These are phyloP conservation scores for Quercus berberidifolia DNA, from an alignment of 306 rosid species.

Conservation along the genomic window DNA sequence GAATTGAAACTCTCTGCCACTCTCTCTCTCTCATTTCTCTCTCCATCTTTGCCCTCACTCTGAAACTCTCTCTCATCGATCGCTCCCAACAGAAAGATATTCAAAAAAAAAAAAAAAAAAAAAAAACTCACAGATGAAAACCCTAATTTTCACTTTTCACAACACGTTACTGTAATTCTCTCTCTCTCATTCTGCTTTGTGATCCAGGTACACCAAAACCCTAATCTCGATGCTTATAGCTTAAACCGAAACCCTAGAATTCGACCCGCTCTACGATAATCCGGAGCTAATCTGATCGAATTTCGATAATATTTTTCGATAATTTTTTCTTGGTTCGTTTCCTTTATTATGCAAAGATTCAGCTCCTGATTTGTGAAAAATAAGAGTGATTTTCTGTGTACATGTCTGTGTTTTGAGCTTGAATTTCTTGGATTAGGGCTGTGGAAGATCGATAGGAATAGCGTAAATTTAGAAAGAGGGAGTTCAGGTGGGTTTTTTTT, in stretches of 20 bases:
- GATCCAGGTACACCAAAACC: slow-evolving; percentile 58
- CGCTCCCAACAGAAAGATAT: slow-evolving; percentile 21
- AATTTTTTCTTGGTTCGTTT: neutral
- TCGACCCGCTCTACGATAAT: slow-evolving; percentile 14
- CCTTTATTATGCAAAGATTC: neutral
- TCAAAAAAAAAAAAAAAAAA: neutral
- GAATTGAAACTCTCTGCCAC: neutral
- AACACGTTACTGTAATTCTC: slow-evolving; percentile 3
- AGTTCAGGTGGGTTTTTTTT: slow-evolving; percentile 25
- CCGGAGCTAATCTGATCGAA: slow-evolving; percentile 23
- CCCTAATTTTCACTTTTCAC: neutral
- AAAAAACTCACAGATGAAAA: slow-evolving; percentile 20
- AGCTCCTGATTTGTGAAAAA: slow-evolving; percentile 25
- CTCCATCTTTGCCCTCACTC: slow-evolving; percentile 1
- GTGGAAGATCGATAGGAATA: slow-evolving; percentile 1
- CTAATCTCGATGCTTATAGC: slow-evolving; percentile 43
- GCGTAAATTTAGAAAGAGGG: slow-evolving; percentile 10
- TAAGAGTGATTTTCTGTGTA: slow-evolving; percentile 24
- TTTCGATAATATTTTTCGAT: slow-evolving; percentile 15
- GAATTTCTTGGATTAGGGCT: slow-evolving; percentile 18
- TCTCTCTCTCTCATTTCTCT: slow-evolving; percentile 1
- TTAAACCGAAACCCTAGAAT: slow-evolving; percentile 40
- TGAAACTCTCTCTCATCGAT: slow-evolving; percentile 27
- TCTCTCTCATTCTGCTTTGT: slow-evolving; percentile 9
- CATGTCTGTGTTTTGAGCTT: slow-evolving; percentile 18